Base-by-base conservation (phyloP, 352 stramenopile genomes). In the Globisporangium nagaii region DNA sequence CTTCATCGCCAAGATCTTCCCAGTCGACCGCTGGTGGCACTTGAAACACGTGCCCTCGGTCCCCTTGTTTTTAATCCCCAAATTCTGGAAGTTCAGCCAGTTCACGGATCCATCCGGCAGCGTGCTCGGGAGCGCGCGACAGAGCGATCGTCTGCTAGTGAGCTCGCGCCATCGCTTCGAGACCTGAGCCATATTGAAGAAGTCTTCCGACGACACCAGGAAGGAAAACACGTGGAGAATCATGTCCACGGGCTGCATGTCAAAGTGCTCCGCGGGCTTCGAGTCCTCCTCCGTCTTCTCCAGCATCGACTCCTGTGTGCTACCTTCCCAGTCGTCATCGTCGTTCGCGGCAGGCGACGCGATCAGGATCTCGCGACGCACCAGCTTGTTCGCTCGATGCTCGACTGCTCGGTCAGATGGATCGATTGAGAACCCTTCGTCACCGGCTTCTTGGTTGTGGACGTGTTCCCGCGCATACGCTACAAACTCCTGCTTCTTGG, bases 51-150 rank as follows among this genome's bases (percentile, higher is more conserved):
- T 92, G 37, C 86, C 86, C 53, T 96, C 85, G 2, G 86, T 96
- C 28, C 86, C 86, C 53, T 94, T 93, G 71, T 95, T 94, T 58
- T 94, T 96, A 46, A 96, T 86, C 19, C 86, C 86, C 30, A 96
- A 55, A 56, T 93, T 94, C 45, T 88, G 87, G 41, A 96, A 96
- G 55, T 91, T 93, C 35, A 89, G 70, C 79, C 79, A 91, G 46
- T 93, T 93, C 35, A 96, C 84, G 0, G 73, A 83, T 12, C 86
- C 86, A 53, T 92, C 84, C 0, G 76, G 66, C 7, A 79, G 69
- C 42, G 82, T 80, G 53, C 79, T 86, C 2, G 74, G 62, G 13
- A 94, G 65, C 1, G 71, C 66, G n/a, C 79, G 75, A 50, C 84
- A 94, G 22, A 94, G 69, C 15, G 79, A 88, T 44, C 70, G 60